Conservation (phyloP, 352 stramenopile species). For the Phytophthora podocarpi region DNA sequence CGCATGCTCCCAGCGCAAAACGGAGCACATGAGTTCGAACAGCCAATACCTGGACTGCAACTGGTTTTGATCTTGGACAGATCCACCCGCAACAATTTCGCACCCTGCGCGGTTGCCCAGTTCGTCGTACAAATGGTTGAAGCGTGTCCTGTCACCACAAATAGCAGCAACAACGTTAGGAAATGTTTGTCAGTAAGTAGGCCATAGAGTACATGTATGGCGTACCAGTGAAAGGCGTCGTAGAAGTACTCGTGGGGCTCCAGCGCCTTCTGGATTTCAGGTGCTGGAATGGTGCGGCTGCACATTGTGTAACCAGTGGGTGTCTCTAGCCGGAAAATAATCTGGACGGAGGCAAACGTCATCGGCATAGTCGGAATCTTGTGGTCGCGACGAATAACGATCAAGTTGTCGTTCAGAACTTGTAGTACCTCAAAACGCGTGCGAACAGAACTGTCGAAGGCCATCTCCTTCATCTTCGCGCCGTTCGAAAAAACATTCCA, state of each 20-base stretch:
- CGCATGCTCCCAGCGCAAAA: slow-evolving; percentile 57
- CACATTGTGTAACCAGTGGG: slow-evolving; percentile 53
- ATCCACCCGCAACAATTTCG: slow-evolving; percentile 30
- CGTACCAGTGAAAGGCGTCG: slow-evolving; percentile 57
- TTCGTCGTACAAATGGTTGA: slow-evolving; percentile 53
- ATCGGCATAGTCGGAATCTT: slow-evolving; percentile 43
- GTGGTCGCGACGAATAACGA: slow-evolving; percentile 58
- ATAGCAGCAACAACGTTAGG: background rate
- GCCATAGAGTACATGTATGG: background rate
- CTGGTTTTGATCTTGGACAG: slow-evolving; percentile 47
- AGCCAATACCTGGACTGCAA: slow-evolving; percentile 32
- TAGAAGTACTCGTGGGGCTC: slow-evolving; percentile 59
- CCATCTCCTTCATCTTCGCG: slow-evolving; percentile 40
- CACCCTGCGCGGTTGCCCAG: slow-evolving; percentile 33
- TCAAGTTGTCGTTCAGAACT: slow-evolving; percentile 51
- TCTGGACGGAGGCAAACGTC: slow-evolving; percentile 56
- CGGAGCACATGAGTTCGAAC: slow-evolving; percentile 70
- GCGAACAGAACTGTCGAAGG: slow-evolving; percentile 47
- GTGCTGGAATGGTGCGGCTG: slow-evolving; percentile 54
- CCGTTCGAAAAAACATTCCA: slow-evolving; percentile 49
- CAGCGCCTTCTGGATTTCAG: slow-evolving; percentile 49
- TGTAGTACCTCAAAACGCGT: slow-evolving; percentile 57
- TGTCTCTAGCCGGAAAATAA: slow-evolving; percentile 63
- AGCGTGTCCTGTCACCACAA: slow-evolving; percentile 39
- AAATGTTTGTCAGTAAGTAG: background rate